Percentiles rank a stretch among this genome's conserved stretches.
These are phyloP conservation scores for Poterioochromonas sp. DNA, from an alignment of 352 stramenopile species.

Conservation along the genomic window DNA sequence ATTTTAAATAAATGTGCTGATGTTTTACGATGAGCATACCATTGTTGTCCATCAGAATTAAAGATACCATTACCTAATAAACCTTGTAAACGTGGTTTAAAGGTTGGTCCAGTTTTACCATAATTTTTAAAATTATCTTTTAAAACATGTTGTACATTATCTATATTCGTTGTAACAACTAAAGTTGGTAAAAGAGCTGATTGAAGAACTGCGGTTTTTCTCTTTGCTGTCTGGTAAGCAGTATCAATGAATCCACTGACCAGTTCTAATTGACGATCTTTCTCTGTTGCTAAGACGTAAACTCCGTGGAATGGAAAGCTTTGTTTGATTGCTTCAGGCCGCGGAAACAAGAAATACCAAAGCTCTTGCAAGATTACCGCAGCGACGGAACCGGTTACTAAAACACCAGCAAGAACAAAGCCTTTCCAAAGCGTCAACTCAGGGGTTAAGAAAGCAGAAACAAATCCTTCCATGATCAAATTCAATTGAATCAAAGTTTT, in stretches of 20 bases:
- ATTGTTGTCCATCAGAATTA: constrained; percentile 10
- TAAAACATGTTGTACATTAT: constrained; percentile 4
- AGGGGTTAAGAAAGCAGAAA: too few relatives aligned
- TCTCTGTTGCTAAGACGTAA: background rate
- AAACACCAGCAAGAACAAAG: too few relatives aligned
- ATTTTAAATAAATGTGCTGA: constrained; percentile 16
- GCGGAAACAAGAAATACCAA: too few relatives aligned
- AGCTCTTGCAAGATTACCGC: too few relatives aligned
- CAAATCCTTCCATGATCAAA: too few relatives aligned
- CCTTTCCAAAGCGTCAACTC: too few relatives aligned
- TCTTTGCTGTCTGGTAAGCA: background rate
- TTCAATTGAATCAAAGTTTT: too few relatives aligned
- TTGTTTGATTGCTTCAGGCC: too few relatives aligned
- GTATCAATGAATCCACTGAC: background rate
- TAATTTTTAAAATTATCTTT: constrained; percentile 14
- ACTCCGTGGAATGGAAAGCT: background rate
- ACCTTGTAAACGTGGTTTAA: background rate
- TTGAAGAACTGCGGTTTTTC: background rate
- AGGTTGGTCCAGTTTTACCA: background rate
- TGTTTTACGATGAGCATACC: constrained; percentile 17
- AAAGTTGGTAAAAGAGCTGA: background rate
- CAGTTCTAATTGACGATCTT: background rate
- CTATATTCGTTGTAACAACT: background rate
- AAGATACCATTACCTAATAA: constrained; percentile 25
- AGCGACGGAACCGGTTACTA: too few relatives aligned